Base-by-base conservation (phyloP, 768 basidiomycete genomes). In the Tylopilus felleus region DNA sequence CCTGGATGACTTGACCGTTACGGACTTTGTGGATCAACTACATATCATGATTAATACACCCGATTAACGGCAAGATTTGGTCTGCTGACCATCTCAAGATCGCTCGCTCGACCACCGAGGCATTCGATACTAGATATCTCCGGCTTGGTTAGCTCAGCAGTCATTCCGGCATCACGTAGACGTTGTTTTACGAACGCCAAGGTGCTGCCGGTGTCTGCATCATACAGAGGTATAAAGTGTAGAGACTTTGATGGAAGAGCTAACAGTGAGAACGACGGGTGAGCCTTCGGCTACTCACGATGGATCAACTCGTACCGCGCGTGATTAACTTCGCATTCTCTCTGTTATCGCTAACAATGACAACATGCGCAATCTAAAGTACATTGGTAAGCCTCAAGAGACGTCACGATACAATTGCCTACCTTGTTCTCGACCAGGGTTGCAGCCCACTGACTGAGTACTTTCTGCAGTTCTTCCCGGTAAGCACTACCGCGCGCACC, bases 61-160 rank as follows among this genome's bases (percentile, higher is more conserved):
- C 14, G 29, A 25, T n/a, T 10, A 14, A 31, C 21, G 8, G 9
- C 38, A 39, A 38, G 27, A 9, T 22, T 49, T 31, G 49, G 12
- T 4, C 31, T 8, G 73, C 87, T 60, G 55, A 93, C 92, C 43
- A 80, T 86, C 65, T 93, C 88, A 21, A 97, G 81, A 65, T 97
- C 93, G 58, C 88, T 91, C 45, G 93, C 86, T 16, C 97, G 80
- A 28, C 97, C 97, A 35, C 97, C 97, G 0, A 98, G 80, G 22
- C 84, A 80, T 47, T 85, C 77, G 23, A 99, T 77, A 52, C 81
- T 77, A 29, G 74, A 64, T 13, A 74, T 73, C 58, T 93, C 83
- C 27, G 82, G 74, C 10, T 65, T 44, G 2, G 81, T 82, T 50
- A 94, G 79, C 7, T 77, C 72, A 12, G 79, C 62, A 25, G 81